phyloP scores from a whole-genome alignment of 2,329 filamentous ascomycete species.

The Aspergillus neotritici region DNA sequence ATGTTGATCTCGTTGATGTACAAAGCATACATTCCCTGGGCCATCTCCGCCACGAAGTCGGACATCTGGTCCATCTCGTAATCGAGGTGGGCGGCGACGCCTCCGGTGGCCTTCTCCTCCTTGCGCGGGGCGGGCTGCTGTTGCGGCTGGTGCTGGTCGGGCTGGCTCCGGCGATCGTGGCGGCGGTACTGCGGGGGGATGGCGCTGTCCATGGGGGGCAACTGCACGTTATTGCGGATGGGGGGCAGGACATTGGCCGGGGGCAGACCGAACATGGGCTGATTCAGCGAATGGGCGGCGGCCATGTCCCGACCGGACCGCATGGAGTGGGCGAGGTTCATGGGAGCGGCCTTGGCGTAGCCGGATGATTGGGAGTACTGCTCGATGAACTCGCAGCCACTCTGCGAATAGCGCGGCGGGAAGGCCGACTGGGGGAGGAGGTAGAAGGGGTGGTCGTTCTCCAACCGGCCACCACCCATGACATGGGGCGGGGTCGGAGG shows the following conservation, averaged over 20 bases:
- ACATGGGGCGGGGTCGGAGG: constrained; percentile 41
- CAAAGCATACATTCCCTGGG: constrained; percentile 63
- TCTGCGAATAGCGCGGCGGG: constrained; percentile 40
- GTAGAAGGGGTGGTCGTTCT: constrained; percentile 37
- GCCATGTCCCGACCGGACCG: constrained; percentile 32
- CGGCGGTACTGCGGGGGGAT: constrained; percentile 39
- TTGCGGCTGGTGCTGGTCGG: constrained; percentile 23
- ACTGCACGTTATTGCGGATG: constrained; percentile 35
- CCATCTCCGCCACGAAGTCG: constrained; percentile 89
- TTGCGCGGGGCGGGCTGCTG: constrained; percentile 33
- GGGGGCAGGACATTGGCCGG: constrained; percentile 36
- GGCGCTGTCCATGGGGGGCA: constrained; percentile 38
- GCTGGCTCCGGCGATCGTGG: constrained; percentile 34
- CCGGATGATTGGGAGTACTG: constrained; percentile 41
- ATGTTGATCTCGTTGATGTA: constrained; percentile 51
- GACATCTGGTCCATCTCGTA: constrained; percentile 97
- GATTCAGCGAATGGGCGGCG: constrained; percentile 22
- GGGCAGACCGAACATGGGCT: constrained; percentile 33
- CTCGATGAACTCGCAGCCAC: constrained; percentile 42
- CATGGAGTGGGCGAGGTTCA: constrained; percentile 28
- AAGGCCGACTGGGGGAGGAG: constrained; percentile 34
- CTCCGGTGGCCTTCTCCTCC: constrained; percentile 67
- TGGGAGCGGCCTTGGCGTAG: constrained; percentile 34
- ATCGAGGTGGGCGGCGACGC: constrained; percentile 88
- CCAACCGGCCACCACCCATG: constrained; percentile 32